These are phyloP conservation scores for Solanum hybrid DNA, from an alignment of 305 asterid species.

Conservation along the genomic window DNA sequence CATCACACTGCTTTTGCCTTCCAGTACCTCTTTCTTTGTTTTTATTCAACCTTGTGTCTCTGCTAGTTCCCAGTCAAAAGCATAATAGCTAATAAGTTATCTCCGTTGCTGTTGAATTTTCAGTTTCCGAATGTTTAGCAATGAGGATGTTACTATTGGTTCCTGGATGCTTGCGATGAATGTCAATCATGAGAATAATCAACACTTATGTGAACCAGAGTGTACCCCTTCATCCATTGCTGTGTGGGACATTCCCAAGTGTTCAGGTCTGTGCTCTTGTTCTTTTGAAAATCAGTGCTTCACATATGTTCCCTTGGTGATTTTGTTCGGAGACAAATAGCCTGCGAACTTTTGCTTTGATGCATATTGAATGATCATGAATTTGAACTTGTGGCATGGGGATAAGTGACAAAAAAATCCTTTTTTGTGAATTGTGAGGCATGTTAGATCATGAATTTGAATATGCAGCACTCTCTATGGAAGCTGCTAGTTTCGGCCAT, in stretches of 20 bases:
- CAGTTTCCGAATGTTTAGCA: conserved; percentile 99
- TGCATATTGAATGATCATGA: not conserved
- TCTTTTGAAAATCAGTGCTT: not conserved
- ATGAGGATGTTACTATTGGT: conserved; percentile 98
- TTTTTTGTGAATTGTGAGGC: not conserved
- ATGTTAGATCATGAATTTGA: not conserved
- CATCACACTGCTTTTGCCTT: not conserved
- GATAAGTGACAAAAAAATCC: not conserved
- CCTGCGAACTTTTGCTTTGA: not conserved
- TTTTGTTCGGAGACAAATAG: not conserved
- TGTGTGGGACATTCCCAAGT: conserved; percentile 97
- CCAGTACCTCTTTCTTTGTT: not conserved
- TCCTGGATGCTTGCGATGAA: conserved; percentile 99
- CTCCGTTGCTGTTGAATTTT: conserved; percentile 1
- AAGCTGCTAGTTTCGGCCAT: not conserved
- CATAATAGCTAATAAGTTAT: not conserved
- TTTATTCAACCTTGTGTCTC: not conserved
- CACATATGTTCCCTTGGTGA: not conserved
- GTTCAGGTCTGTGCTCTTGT: conserved; percentile 59
- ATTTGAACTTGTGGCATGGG: not conserved
- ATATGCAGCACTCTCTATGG: not conserved
- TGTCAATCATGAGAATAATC: conserved; percentile 71
- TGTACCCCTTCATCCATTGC: conserved; percentile 74
- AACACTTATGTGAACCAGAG: conserved; percentile 52
- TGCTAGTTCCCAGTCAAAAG: not conserved